Evolutionary conservation across 768 basidiomycete genomes (phyloP).

Genomic region (Lactarius pseudohatsudake): DNA sequence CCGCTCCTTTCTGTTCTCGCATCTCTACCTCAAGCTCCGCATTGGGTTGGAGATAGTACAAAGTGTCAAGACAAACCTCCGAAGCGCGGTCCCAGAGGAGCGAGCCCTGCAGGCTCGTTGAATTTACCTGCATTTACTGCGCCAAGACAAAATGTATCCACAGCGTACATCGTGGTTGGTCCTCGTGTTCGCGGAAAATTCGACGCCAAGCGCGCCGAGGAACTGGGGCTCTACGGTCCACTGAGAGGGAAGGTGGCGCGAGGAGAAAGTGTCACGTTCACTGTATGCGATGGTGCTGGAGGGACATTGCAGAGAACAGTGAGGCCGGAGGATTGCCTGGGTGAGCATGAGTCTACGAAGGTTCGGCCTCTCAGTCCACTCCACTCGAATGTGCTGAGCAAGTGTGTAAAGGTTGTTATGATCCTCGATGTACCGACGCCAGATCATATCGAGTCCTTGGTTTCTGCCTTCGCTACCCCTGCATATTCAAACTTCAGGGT

Average conservation of each 20-base stretch:
- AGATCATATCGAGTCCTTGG: constrained; percentile 52
- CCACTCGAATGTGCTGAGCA: constrained; percentile 10
- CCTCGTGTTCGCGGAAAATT: constrained; percentile 63
- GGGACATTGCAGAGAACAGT: constrained; percentile 49
- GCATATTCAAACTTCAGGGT: constrained; percentile 53
- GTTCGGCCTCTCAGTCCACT: constrained; percentile 35
- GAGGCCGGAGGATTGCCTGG: constrained; percentile 59
- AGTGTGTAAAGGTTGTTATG: constrained; percentile 50
- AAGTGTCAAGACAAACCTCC: constrained; percentile 2
- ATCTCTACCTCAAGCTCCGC: constrained; percentile 23
- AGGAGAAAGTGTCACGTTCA: constrained; percentile 63
- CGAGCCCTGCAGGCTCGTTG: constrained; percentile 18
- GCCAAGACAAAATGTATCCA: constrained; percentile 24
- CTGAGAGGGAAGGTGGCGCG: constrained; percentile 58
- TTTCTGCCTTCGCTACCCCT: constrained; percentile 46
- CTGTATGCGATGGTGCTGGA: constrained; percentile 47
- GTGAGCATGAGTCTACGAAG: constrained; percentile 49
- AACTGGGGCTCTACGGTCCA: constrained; percentile 65
- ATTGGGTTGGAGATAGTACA: constrained; percentile 15
- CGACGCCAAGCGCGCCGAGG: constrained; percentile 59
- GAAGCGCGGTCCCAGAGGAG: neutral
- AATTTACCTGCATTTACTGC: constrained; percentile 15
- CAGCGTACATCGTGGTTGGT: constrained; percentile 45
- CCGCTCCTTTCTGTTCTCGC: constrained; percentile 1
- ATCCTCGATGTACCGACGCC: constrained; percentile 71